A percentile compares a stretch with the other conserved stretches of the same genome.
These are phyloP conservation scores for Dioszegia aurantiaca DNA, from an alignment of 768 basidiomycete genomes.

Conservation along the genomic window DNA sequence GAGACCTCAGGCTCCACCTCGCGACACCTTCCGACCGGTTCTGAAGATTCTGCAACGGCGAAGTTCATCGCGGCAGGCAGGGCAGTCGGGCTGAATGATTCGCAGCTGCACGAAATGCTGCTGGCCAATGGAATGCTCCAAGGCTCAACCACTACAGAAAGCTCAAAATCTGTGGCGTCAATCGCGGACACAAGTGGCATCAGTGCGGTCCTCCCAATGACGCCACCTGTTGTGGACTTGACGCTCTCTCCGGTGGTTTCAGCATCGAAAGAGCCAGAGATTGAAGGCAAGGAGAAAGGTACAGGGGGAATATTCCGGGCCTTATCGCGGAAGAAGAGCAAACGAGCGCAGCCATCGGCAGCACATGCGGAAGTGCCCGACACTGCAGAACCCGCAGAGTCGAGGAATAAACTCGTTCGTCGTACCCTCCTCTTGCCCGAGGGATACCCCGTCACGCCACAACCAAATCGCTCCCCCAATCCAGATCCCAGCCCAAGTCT, in stretches of 20 bases:
- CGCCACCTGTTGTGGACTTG: neutral
- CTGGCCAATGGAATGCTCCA: constrained; percentile 26
- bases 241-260: constrained; percentile 8
- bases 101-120: constrained; percentile 36
- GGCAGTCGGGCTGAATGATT: constrained; percentile 32
- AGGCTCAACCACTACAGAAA: constrained; percentile 16
- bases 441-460: constrained; percentile 3
- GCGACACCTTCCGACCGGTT: neutral
- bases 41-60: constrained; percentile 26
- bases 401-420: constrained; percentile 21
- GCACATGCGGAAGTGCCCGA: neutral
- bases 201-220: neutral
- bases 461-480: constrained; percentile 1
- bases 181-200: neutral
- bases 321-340: constrained; percentile 27
- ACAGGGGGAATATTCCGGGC: constrained; percentile 34
- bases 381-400: neutral
- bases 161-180: neutral
- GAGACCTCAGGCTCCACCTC: too few species aligned
- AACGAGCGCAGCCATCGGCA: neutral
- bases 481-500: constrained; percentile 4
- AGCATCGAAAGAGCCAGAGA: neutral
- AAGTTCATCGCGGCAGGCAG: constrained; percentile 41
- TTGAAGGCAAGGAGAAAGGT: constrained; percentile 11
- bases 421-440: constrained; percentile 28